Evolutionary conservation across 2,329 filamentous ascomycete genomes (phyloP).

Genomic region (Teratosphaeriaceae sp.): DNA sequence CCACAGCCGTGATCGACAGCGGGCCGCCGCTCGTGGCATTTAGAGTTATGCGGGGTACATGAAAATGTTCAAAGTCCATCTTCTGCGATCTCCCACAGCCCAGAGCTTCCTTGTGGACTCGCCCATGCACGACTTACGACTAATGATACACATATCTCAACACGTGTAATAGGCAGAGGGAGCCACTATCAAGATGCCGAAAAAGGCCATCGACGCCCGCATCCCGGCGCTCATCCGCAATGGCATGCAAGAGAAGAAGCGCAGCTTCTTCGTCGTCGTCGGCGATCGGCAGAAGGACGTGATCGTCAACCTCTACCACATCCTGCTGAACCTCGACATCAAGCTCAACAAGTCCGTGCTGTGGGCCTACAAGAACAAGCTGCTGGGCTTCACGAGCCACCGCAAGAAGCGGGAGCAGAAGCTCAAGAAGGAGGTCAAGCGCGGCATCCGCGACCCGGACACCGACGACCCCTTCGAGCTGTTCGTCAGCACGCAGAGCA

Average conservation of each 20-base stretch:
- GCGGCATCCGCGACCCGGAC: constrained; percentile 87
- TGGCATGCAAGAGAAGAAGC: constrained; percentile 90
- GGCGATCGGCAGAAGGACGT: constrained; percentile 93
- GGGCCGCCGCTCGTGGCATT: neutral
- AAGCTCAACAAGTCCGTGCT: constrained; percentile 95
- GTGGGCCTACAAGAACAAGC: constrained; percentile 98
- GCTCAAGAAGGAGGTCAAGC: constrained; percentile 97
- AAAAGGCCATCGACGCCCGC: constrained; percentile 66
- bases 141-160: no score
- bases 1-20: neutral
- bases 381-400: constrained; percentile 90
- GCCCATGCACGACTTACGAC: no score
- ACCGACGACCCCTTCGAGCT: constrained; percentile 93
- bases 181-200: constrained; percentile 42
- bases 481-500: constrained; percentile 92
- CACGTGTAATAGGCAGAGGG: neutral
- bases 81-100: no score
- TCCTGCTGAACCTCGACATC: constrained; percentile 82
- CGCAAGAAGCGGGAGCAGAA: constrained; percentile 97
- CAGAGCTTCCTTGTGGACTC: no score
- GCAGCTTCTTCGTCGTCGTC: constrained; percentile 95
- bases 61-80: no score
- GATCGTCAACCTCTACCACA: constrained; percentile 90
- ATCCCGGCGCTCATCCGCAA: constrained; percentile 88
- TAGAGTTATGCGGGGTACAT: neutral